These are phyloP conservation scores for Saxophila tyrrhenica DNA, from an alignment of 495 filamentous ascomycete species.

Conservation along the genomic window DNA sequence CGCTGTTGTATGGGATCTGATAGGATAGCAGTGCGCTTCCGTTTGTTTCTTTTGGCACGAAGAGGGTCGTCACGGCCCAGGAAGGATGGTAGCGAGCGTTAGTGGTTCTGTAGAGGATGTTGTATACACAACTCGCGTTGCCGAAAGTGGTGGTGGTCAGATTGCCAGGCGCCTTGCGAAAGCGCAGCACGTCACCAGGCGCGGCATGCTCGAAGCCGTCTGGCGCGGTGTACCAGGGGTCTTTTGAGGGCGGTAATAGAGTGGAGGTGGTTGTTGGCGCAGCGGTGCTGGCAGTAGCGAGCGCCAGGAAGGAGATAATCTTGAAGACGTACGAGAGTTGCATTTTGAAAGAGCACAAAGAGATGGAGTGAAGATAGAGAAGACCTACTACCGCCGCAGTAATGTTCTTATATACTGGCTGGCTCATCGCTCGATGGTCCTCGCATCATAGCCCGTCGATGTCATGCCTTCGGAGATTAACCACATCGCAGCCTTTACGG, in stretches of 20 bases:
- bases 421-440: no score
- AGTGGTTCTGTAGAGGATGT: conserved; percentile 43
- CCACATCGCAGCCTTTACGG: no score
- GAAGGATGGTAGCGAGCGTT: conserved; percentile 34
- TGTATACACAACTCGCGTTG: conserved; percentile 27
- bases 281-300: background rate
- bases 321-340: background rate
- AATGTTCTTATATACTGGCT: no score
- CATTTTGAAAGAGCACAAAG: no score
- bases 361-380: no score
- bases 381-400: no score
- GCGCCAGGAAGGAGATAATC: background rate
- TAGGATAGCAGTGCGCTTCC: conserved; percentile 32
- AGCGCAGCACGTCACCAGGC: conserved; percentile 37
- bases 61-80: conserved; percentile 40
- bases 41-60: conserved; percentile 30
- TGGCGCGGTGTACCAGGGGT: conserved; percentile 40
- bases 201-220: conserved; percentile 27
- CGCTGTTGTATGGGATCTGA: conserved; percentile 36
- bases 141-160: conserved; percentile 17
- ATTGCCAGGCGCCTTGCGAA: conserved; percentile 36
- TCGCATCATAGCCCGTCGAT: no score
- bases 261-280: background rate
- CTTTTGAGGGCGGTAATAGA: conserved; percentile 28
- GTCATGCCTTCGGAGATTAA: no score